Base-by-base conservation (phyloP, 2,329 filamentous ascomycete genomes). In the Talaromyces verruculosus region DNA sequence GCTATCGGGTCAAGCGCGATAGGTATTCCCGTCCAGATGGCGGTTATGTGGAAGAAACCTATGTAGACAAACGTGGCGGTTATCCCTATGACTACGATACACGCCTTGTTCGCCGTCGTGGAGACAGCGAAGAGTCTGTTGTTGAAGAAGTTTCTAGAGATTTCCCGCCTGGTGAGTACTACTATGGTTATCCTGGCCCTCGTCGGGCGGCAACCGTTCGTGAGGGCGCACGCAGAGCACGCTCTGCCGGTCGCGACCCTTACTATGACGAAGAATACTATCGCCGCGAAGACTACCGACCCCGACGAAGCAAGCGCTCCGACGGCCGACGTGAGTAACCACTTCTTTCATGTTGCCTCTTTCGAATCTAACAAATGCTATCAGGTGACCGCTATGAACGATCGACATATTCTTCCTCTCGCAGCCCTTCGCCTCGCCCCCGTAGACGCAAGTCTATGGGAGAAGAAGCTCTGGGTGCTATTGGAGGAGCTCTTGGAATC, bases 101-200 rank as follows among this genome's bases (percentile, higher is more conserved):
- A 15, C 62, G 51, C 37, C 63, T 72, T 19, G 51, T 72, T 63
- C 71, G 72, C 66, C 72, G 70, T 62, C 68, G 63, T 25, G 89
- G 93, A 75, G 89, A 92, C 73, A 93, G 89, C 77, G 88, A 89
- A 55, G 81, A 89, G 30, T 89, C 89, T 2, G 37, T 64, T 33
- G 79, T 96, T 74, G 93, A 97, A 79, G 91, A 96, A 79, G 88
- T 96, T 67, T 87, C 88, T 69, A 88, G 92, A 70, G 91, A 96
- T 71, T 96, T 96, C 73, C 91, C 91, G 37, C 91, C 92, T 6
- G 89, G 89, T 5, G 88, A 84, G 43, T 76, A 77, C 65, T 73
- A 69, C 63, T 75, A 78, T 64, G 76, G 71, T 57, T 72, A 69
- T 11, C 72, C 72, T 51, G 69, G 67, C 57, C 69, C 57, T 5